Evolutionary conservation across 2,329 filamentous ascomycete species (phyloP), one percentile per base, ranked within the genome.

Genomic region (Nemania serpens): DNA sequence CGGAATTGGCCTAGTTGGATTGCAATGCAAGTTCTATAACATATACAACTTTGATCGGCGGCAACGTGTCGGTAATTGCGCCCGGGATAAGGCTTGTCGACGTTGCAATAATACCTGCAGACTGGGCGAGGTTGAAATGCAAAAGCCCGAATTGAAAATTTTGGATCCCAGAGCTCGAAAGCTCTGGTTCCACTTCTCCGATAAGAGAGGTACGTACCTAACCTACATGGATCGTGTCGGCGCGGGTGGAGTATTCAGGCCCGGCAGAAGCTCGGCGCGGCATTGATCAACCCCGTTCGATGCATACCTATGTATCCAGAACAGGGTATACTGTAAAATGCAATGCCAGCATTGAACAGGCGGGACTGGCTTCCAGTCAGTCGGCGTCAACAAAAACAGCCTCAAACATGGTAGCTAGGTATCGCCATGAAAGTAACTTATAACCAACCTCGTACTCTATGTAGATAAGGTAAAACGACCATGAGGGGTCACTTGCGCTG

Each of bases 141-240:
- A 49, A 59, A 50, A 56, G 34, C 43, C 22, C 29, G 17, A 55
- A 58, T 59, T 62, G 55, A 65, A 65, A 65, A 62, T 58, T 65
- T 63, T 65, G 63, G 63, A 65, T 53, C 60, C 55, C 56, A 58
- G 57, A 58, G 57, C 60, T 61, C 54, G 43, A 37, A 43, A 65
- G 60, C 60, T 63, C 36, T 2, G 3, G 51, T 20, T 42, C 63
- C 63, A 62, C 63, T 60, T 60, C 39, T 13, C 42, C 22, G 63
- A 63, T 65, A 65, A 59, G 56, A n/a, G 20, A 60, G 56, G 52
- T 51, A 58, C 33, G 39, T 54, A 59, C 54, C 9, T n/a, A n/a
- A n/a, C 25, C 3, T 29, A 7, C 25, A 29, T 29, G 25, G 3
- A 29, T 29, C 7, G 29, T 37, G n/a, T 12, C 17, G 15, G 15